A percentile compares a stretch with the other conserved stretches of the same genome.
Conservation (phyloP, 1,284 basidiomycete genomes). For the Microbotryum saponariae region DNA sequence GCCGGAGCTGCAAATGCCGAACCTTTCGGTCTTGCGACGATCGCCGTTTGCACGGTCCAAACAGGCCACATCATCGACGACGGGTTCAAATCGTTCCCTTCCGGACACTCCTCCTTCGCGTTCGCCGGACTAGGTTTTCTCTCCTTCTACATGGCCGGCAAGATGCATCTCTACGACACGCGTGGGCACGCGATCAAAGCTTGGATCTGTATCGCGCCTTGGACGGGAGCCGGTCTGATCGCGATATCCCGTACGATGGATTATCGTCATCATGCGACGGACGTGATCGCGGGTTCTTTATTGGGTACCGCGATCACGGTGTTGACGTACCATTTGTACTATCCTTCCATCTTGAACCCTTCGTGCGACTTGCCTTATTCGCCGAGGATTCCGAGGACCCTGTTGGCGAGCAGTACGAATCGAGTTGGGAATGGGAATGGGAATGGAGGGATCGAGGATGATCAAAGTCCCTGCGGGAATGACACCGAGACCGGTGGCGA, state of each 20-base stretch:
- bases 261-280: slow-evolving; percentile 45
- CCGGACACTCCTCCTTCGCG: slow-evolving; percentile 68
- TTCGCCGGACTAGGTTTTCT: slow-evolving; percentile 90
- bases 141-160: slow-evolving; percentile 79
- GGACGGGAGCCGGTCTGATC: slow-evolving; percentile 71
- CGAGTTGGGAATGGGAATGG: no score
- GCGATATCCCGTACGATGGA: slow-evolving; percentile 55
- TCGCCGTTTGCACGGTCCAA: slow-evolving; percentile 62
- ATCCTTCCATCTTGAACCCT: slow-evolving; percentile 54
- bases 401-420: no score
- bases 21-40: slow-evolving; percentile 62
- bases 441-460: no score
- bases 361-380: slow-evolving; percentile 66
- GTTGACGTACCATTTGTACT: slow-evolving; percentile 45
- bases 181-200: slow-evolving; percentile 75
- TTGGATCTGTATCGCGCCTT: slow-evolving; percentile 71
- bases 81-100: slow-evolving; percentile 84
- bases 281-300: slow-evolving; percentile 41
- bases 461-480: no score
- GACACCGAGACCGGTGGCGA: no score
- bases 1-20: slow-evolving; percentile 53
- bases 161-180: slow-evolving; percentile 80
- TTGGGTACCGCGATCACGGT: slow-evolving; percentile 39
- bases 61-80: slow-evolving; percentile 50
- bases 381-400: slow-evolving; percentile 46